Base-by-base conservation (phyloP, 2,329 filamentous ascomycete species). In the Orbilia blumenaviensis region DNA sequence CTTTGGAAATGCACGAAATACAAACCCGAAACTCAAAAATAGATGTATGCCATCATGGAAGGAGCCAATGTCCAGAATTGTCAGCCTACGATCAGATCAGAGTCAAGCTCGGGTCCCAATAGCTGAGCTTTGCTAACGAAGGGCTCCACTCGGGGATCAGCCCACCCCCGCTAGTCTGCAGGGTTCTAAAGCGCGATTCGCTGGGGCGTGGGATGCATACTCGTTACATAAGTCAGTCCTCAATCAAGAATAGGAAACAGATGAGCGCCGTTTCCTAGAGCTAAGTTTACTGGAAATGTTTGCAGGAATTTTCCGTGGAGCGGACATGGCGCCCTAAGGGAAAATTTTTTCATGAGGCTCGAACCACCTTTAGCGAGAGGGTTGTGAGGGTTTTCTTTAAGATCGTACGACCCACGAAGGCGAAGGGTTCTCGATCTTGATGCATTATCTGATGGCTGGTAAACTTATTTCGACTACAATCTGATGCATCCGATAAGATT, bases 401-500 rank as follows among this genome's bases (percentile, higher is more conserved):
- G 52, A 56, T 56, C 52, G 25, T 27, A 56, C 32, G 32, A 56
- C 52, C 18, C 3, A 34, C 27, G 27, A 42, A 18, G 5, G 42
- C 27, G 27, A 42, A 18, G 44, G 18, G 8, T n/a, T 16, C 6
- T 25, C 18, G 46, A 34, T 25, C 3, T 16, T 10, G 50, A 25
- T 66, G 67, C 67, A 72, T 72, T 56, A 72, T 72, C 67, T 72
- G 67, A 72, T 72, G 36, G 50, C 23, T 72, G 36, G 50, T 16
- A 72, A 72, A 61, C 42, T 64, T 58, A 66, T 64, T 58, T 64
- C 38, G 42, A 72, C 67, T 36, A 64, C 67, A 58, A 72, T 72
- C 67, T 72, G 67, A 72, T 72, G 34, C 50, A 72, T 64, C 67
- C 48, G 67, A 64, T 72, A 64, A 64, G 60, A 63, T 56, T 63